Evolutionary conservation across 495 filamentous ascomycete species (phyloP), one percentile per base, ranked within the genome.

Genomic region (Daldinia childiae): DNA sequence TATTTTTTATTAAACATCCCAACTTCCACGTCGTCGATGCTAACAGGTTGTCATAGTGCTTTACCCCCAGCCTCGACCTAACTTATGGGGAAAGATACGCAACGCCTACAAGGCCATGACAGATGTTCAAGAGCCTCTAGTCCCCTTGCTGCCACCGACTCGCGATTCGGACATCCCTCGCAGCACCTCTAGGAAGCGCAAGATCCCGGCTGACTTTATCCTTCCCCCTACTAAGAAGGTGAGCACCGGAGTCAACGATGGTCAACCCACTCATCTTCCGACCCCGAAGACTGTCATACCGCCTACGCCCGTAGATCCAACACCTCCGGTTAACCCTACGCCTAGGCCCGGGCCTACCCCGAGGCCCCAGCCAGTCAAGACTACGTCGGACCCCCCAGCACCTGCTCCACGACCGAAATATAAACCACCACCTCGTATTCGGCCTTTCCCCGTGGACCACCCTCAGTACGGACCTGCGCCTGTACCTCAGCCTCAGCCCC

Each of bases 101-200:
- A 54, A 59, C 4, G 4, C 26, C 2, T 73, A 73, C 27, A 60
- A 55, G 12, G 24, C 19, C 0, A 36, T 39, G 11, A 68, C 68
- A 3, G 21, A 36, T 3, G 48, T 58, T 6, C 0, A 1, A 0
- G 30, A 7, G 26, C 62, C 30, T 1, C 38, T 8, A 14, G 14
- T 74, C n/a, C 71, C 73, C n/a, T 21, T 78, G 30, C 56, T 78
- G 51, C 76, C 76, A 2, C 21, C 38, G 9, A 41, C 51, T 2
- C 11, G 45, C 7, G 36, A 32, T 19, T 45, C 41, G 8, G 59
- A 73, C 6, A 67, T 74, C 7, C 74, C 76, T n/a, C 71, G 61
- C 11, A 78, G 76, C 74, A 74, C 64, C 30, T 68, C 76, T 0
- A 50, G 41, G 52, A 78, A 78, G 66, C 76, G 76, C 36, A 74